Evolutionary conservation across 805 yeast genomes (phyloP).

Genomic region (Candida maris): DNA sequence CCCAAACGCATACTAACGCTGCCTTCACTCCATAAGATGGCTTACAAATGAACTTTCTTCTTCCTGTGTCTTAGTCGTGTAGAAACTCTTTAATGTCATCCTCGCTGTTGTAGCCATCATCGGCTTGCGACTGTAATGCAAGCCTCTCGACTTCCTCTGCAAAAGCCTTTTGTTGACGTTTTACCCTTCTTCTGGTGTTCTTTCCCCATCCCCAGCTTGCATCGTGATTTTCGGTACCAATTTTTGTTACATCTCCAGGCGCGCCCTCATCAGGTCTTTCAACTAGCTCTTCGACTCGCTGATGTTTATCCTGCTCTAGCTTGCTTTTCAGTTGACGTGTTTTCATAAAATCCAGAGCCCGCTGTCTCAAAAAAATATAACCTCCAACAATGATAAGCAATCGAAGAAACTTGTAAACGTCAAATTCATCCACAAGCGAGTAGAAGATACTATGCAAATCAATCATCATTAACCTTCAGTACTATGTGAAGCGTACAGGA

Average conservation of each 20-base stretch:
- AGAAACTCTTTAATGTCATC: constrained; percentile 67
- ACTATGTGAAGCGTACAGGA: no score
- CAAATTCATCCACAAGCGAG: constrained; percentile 39
- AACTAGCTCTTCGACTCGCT: constrained; percentile 34
- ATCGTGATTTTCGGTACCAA: constrained; percentile 23
- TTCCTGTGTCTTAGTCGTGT: constrained; percentile 44
- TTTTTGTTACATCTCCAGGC: constrained; percentile 18
- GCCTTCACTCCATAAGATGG: no score
- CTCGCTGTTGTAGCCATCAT: constrained; percentile 45
- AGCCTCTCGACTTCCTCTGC: constrained; percentile 45
- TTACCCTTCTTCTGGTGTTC: constrained; percentile 58
- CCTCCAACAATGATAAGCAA: constrained; percentile 56
- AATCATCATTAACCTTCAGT: constrained; percentile 10
- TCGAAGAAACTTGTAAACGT: constrained; percentile 44
- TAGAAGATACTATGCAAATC: constrained; percentile 33
- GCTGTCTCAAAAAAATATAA: constrained; percentile 54
- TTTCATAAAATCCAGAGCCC: constrained; percentile 54
- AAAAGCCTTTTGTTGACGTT: constrained; percentile 51
- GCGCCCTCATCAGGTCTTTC: constrained; percentile 29
- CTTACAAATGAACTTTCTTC: no score
- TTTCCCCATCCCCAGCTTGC: constrained; percentile 76
- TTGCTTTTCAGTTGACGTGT: constrained; percentile 47
- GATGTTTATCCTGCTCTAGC: constrained; percentile 44
- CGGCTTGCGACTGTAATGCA: constrained; percentile 32
- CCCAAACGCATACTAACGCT: no score